A percentile compares a stretch with the other conserved stretches of the same genome.
These are phyloP conservation scores for Hevea brasiliensis DNA, from an alignment of 345 rosid genomes.

Conservation along the genomic window DNA sequence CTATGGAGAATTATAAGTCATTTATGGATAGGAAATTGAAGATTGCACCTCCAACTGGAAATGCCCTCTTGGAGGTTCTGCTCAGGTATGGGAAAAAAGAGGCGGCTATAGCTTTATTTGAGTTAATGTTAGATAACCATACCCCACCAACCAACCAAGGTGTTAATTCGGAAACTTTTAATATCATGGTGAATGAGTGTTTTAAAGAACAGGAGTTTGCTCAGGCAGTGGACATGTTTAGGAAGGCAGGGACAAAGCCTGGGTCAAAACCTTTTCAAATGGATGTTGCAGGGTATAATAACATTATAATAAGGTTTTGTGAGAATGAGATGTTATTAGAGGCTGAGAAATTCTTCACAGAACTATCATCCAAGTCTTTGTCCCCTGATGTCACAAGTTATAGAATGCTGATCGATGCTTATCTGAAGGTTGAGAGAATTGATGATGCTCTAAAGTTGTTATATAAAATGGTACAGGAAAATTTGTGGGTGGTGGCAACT, in stretches of 20 bases:
- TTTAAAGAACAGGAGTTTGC: conserved; percentile 65
- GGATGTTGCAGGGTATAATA: conserved; percentile 82
- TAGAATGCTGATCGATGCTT: conserved; percentile 74
- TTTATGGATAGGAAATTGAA: conserved; percentile 72
- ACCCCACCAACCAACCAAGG: conserved; percentile 76
- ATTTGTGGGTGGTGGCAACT: conserved; percentile 80
- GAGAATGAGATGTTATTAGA: conserved; percentile 76
- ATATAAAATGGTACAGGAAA: conserved; percentile 70
- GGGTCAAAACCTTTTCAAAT: conserved; percentile 75
- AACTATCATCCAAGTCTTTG: conserved; percentile 59
- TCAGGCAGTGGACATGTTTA: conserved; percentile 65
- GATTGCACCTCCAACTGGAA: conserved; percentile 82
- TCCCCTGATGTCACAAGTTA: conserved; percentile 71
- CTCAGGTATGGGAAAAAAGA: conserved; percentile 63
- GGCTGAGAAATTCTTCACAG: conserved; percentile 62
- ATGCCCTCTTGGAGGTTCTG: conserved; percentile 77
- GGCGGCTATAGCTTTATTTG: conserved; percentile 72
- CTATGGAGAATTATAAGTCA: conserved; percentile 76
- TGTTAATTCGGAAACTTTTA: conserved; percentile 82
- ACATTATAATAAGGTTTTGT: conserved; percentile 70
- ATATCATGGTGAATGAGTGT: conserved; percentile 87
- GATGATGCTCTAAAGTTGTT: conserved; percentile 69
- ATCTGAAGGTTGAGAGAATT: conserved; percentile 59
- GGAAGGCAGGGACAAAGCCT: conserved; percentile 65
- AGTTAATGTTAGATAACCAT: conserved; percentile 86